These are phyloP conservation scores for Dactylella cylindrospora DNA, from an alignment of 2,329 filamentous ascomycete genomes.

Conservation along the genomic window DNA sequence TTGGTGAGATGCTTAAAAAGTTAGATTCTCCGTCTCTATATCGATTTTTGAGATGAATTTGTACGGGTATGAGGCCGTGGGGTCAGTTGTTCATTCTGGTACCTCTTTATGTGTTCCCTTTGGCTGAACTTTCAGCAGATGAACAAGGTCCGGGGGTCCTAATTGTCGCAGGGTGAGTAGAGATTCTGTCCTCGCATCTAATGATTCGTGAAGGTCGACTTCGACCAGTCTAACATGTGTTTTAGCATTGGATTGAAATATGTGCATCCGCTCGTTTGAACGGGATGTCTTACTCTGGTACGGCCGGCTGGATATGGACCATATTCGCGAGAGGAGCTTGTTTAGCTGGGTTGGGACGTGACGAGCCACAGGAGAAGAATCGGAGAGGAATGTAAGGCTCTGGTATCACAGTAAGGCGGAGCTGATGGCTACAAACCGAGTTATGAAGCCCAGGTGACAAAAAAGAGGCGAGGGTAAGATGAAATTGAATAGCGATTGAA, in stretches of 20 bases:
- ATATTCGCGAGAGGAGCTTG: conserved; percentile 21
- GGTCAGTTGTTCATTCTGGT: conserved; percentile 1
- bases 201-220: conserved; percentile 84
- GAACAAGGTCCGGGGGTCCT: conserved; percentile 91
- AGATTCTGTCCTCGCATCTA: conserved; percentile 89
- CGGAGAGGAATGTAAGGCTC: too few relatives aligned
- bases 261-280: background rate
- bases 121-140: conserved; percentile 70
- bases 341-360: background rate
- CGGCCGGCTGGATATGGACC: conserved; percentile 44
- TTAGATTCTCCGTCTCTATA: conserved; percentile 5
- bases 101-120: conserved; percentile 49
- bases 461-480: too few relatives aligned
- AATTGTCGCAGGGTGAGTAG: conserved; percentile 84
- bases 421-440: too few relatives aligned
- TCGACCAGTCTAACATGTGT: conserved; percentile 73
- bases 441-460: too few relatives aligned
- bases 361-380: conserved; percentile 3
- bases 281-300: conserved; percentile 43
- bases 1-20: background rate
- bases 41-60: conserved; percentile 5
- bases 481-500: too few relatives aligned
- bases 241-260: conserved; percentile 4
- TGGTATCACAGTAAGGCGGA: too few relatives aligned
- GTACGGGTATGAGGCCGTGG: background rate